A percentile compares a stretch with the other conserved stretches of the same genome.
Conservation (phyloP, 1,284 basidiomycete genomes). For the Irpex sp. region DNA sequence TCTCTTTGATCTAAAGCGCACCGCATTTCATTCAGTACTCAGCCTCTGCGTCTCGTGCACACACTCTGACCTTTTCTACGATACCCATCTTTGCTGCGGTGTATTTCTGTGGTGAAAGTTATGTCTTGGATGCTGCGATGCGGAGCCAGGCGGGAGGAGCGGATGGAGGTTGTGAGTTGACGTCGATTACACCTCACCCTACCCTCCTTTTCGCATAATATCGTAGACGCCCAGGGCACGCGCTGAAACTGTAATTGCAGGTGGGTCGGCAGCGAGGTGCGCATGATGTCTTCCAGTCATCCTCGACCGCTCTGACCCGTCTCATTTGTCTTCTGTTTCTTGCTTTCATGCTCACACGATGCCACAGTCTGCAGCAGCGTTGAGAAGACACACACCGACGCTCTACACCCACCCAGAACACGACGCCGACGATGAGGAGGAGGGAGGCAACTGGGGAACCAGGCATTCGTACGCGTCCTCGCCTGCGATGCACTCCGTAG, state of each 20-base stretch:
- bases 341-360: slow-evolving; percentile 5
- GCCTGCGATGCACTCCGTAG: slow-evolving; percentile 18
- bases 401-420: slow-evolving; percentile 66
- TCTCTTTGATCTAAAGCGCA: slow-evolving; percentile 77
- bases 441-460: slow-evolving; percentile 39
- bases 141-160: background rate
- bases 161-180: background rate
- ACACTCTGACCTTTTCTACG: slow-evolving; percentile 70
- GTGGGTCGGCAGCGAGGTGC: background rate
- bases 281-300: background rate
- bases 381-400: slow-evolving; percentile 57
- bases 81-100: slow-evolving; percentile 67
- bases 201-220: background rate
- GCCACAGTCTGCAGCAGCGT: slow-evolving; percentile 13
- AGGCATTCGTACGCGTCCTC: slow-evolving; percentile 22
- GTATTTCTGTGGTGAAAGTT: too few species aligned
- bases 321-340: slow-evolving; percentile 4
- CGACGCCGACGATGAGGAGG: slow-evolving; percentile 35
- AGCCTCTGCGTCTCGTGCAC: background rate
- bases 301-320: slow-evolving; percentile 5
- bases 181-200: background rate
- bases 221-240: background rate
- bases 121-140: background rate
- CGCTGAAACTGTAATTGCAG: background rate
- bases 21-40: background rate